Evolutionary conservation across 768 basidiomycete genomes (phyloP).

Genomic region (Pleurotus tuoliensis): DNA sequence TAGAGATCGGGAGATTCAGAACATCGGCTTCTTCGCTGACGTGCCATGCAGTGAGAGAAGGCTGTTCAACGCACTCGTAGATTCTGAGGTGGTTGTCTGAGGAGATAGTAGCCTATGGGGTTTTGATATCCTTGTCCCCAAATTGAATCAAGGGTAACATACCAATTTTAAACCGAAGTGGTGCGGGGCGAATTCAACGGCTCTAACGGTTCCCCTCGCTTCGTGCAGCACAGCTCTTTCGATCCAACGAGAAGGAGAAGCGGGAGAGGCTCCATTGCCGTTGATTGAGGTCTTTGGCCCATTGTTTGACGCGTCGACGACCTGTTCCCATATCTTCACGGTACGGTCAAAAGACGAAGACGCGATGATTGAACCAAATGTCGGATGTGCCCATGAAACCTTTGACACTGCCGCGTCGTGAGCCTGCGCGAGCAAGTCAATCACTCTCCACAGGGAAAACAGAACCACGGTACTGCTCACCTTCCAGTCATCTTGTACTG

Average conservation of each 20-base stretch:
- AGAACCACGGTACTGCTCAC: slow-evolving; percentile 27
- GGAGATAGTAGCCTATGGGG: slow-evolving; percentile 76
- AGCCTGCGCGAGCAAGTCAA: slow-evolving; percentile 49
- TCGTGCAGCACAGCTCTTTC: slow-evolving; percentile 76
- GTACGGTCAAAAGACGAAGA: slow-evolving; percentile 88
- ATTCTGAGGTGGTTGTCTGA: slow-evolving; percentile 85
- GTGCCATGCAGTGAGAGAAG: slow-evolving; percentile 70
- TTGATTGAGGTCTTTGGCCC: slow-evolving; percentile 10
- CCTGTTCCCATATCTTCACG: slow-evolving; percentile 89
- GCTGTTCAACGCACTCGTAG: slow-evolving; percentile 86
- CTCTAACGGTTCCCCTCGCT: slow-evolving; percentile 80
- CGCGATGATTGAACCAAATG: slow-evolving; percentile 85
- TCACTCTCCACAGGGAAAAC: background rate
- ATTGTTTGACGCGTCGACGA: background rate
- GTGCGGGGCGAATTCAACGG: slow-evolving; percentile 84
- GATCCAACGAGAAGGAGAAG: slow-evolving; percentile 54
- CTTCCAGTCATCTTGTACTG: slow-evolving; percentile 88
- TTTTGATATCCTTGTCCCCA: background rate
- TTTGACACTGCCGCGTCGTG: slow-evolving; percentile 88
- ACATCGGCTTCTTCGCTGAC: slow-evolving; percentile 78
- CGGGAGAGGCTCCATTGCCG: slow-evolving; percentile 19
- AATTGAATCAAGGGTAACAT: slow-evolving; percentile 17
- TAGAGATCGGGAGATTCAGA: slow-evolving; percentile 43
- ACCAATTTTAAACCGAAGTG: slow-evolving; percentile 89
- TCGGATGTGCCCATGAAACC: slow-evolving; percentile 88